Evolutionary conservation across 2,329 filamentous ascomycete species (phyloP).

Genomic region (Fusarium pseudoanthophilum): DNA sequence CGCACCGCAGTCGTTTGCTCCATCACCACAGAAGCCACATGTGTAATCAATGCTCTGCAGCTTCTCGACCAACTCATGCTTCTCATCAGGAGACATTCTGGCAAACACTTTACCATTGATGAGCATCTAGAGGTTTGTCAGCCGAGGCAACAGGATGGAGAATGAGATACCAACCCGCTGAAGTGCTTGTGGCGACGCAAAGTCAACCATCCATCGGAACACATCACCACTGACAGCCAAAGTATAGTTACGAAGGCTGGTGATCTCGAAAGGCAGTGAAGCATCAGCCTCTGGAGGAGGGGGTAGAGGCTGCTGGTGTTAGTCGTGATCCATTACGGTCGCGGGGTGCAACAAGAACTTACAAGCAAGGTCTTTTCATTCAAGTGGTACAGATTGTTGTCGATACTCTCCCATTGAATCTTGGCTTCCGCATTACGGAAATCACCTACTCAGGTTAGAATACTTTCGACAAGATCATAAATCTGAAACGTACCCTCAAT

Average conservation of each 20-base stretch:
- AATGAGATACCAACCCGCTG: conserved; percentile 63
- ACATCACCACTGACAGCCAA: conserved; percentile 92
- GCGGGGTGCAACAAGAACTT: conserved; percentile 24
- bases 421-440: conserved; percentile 77
- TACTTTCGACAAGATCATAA: neutral
- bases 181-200: conserved; percentile 81
- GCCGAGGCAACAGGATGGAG: neutral
- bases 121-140: conserved; percentile 72
- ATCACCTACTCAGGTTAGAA: conserved; percentile 63
- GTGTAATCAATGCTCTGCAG: conserved; percentile 96
- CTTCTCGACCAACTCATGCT: conserved; percentile 97
- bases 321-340: neutral
- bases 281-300: conserved; percentile 77
- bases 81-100: conserved; percentile 98
- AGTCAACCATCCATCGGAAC: conserved; percentile 97
- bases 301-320: conserved; percentile 69
- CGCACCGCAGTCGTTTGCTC: conserved; percentile 96
- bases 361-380: conserved; percentile 81
- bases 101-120: conserved; percentile 93
- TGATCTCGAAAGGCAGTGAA: conserved; percentile 86
- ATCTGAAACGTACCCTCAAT: conserved; percentile 66
- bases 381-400: conserved; percentile 80
- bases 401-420: conserved; percentile 93
- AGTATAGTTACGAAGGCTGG: conserved; percentile 85
- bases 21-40: conserved; percentile 95